Evolutionary conservation across 73 alveolate genomes (phyloP), one percentile per base, ranked within the genome.

Genomic region (Stentor coeruleus): DNA sequence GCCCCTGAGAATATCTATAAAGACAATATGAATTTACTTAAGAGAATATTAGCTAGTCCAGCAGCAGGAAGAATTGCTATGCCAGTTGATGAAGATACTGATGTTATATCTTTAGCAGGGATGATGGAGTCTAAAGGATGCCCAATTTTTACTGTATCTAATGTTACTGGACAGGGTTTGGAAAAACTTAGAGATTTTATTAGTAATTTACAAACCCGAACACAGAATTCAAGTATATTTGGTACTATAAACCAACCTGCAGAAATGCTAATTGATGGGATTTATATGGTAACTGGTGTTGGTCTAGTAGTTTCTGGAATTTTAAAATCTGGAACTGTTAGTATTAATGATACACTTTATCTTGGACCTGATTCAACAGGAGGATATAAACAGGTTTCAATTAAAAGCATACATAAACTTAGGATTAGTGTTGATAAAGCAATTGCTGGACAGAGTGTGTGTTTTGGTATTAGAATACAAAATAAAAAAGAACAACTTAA

Each of bases 1-100:
- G 98, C 99, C 4, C 99, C 99, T 3, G 94, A 94, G 85, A 95
- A 96, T 55, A 95, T 93, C 35, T 94, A 86, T 86, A 94, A 96
- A 66, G 93, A 94, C 84, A 96, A 97, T 58, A 58, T 92, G 3
- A 91, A 85, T 60, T 89, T 86, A 49, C 84, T 97, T 40, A 80
- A 84, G 49, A 86, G 91, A 74, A 58, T 96, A 60, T 82, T 97
- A 35, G 88, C 81, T 82, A 83, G 95, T 6, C 92, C 93, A n/a
- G 99, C 97, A 15, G 91, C 89, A 77, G 93, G 79, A 20, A 66
- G 93, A 86, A 91, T 85, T 81, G 92, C 97, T 14, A 86, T 90
- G 28, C n/a, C n/a, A n/a, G 94, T 85, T 14, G 80, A 86, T 74
- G 89, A 82, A 58, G 90, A 85, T 38, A 85, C 85, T 59, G 89